Evolutionary conservation across 2,329 filamentous ascomycete species (phyloP).

Genomic region (Aspergillus phoenicis): DNA sequence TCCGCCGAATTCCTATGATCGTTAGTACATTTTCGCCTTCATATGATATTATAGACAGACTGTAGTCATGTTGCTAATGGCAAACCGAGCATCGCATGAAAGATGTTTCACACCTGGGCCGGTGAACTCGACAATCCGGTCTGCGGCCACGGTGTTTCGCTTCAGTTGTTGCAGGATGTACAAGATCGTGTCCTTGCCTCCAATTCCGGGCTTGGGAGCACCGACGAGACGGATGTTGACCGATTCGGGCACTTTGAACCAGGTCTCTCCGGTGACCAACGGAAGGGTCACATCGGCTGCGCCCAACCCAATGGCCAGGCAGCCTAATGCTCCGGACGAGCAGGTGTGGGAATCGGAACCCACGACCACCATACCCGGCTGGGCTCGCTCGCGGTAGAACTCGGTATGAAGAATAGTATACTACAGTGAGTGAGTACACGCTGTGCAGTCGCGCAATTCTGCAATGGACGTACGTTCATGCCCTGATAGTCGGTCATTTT

Average conservation of each 20-base stretch:
- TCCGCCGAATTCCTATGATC: constrained; percentile 44
- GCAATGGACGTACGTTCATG: constrained; percentile 32
- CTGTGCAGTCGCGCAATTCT: too few relatives aligned
- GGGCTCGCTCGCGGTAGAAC: constrained; percentile 48
- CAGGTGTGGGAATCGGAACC: constrained; percentile 54
- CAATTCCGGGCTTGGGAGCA: constrained; percentile 39
- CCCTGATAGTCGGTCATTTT: constrained; percentile 51
- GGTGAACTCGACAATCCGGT: constrained; percentile 50
- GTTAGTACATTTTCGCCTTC: not conserved
- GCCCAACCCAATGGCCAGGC: constrained; percentile 50
- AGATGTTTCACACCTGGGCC: constrained; percentile 46
- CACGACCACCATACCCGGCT: constrained; percentile 49
- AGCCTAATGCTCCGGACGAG: constrained; percentile 46
- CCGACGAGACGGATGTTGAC: constrained; percentile 47
- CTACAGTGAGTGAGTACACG: constrained; percentile 6
- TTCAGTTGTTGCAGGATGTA: constrained; percentile 49
- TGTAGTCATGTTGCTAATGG: constrained; percentile 53
- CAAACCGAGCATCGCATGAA: constrained; percentile 50
- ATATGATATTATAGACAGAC: not conserved
- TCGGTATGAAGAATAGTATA: constrained; percentile 53
- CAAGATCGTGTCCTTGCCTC: constrained; percentile 52
- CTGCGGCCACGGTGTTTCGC: constrained; percentile 50
- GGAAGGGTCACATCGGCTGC: constrained; percentile 51
- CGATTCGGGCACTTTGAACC: constrained; percentile 51
- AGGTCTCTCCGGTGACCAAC: constrained; percentile 51